phyloP scores from a whole-genome alignment of 2,329 filamentous ascomycete species.

The Colletotrichum lupini region DNA sequence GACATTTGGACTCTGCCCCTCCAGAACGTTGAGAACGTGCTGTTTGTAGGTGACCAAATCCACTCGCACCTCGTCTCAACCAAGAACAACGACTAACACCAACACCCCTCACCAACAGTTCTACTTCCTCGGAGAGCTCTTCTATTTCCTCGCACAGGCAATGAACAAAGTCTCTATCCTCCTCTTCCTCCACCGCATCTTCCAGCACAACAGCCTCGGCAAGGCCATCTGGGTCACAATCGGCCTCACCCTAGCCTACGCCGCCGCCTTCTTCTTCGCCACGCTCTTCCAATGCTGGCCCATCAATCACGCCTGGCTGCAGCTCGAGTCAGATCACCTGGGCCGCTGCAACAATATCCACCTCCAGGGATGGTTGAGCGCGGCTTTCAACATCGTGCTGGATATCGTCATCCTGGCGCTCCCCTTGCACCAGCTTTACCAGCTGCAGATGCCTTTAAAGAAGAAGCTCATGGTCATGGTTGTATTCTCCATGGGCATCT shows the following conservation, averaged over 20 bases:
- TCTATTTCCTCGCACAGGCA: conserved; percentile 45
- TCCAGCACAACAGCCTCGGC: conserved; percentile 36
- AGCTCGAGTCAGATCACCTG: neutral
- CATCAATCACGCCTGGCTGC: conserved; percentile 17
- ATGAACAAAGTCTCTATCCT: conserved; percentile 46
- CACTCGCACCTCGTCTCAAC: too few relatives aligned
- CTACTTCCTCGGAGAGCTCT: conserved; percentile 42
- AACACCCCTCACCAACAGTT: conserved; percentile 32
- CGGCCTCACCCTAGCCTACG: neutral
- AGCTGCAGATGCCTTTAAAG: conserved; percentile 36
- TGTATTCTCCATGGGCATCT: conserved; percentile 37
- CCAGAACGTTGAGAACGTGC: conserved; percentile 37
- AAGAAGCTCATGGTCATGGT: conserved; percentile 36
- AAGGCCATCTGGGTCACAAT: conserved; percentile 16
- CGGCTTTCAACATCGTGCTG: conserved; percentile 36
- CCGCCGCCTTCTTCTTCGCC: conserved; percentile 10
- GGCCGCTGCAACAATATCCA: conserved; percentile 23
- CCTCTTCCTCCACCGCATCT: conserved; percentile 46
- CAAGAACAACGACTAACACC: neutral
- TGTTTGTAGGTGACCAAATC: conserved; percentile 40
- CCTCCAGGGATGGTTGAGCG: conserved; percentile 15
- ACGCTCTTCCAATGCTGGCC: conserved; percentile 24
- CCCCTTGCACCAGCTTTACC: conserved; percentile 35
- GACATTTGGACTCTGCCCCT: conserved; percentile 47
- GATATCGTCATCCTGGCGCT: conserved; percentile 38